Base-by-base conservation (phyloP, 2,329 filamentous ascomycete genomes). In the Botrytis tulipae region DNA sequence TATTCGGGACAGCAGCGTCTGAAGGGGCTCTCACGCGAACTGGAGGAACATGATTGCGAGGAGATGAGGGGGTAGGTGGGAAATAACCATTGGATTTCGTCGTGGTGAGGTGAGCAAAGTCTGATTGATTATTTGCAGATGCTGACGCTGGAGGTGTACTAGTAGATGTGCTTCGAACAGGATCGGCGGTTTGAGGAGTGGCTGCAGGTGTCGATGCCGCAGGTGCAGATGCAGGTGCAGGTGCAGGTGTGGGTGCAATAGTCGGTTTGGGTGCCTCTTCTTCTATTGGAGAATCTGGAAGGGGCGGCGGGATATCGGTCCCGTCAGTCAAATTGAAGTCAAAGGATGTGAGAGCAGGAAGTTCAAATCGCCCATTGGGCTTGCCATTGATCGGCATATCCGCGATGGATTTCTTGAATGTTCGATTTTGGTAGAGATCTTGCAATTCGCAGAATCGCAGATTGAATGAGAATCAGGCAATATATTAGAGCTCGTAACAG, bases 291-390 rank as follows among this genome's bases (percentile, higher is more conserved):
- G 80, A 81, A 42, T 78, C 79, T 48, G 79, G 79, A 63, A 78
- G 80, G 9, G 80, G 80, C 54, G 80, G 80, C 59, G 80, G 80
- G 57, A 82, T 82, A 72, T 81, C 75, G 54, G 80, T 82, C 62
- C 80, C 80, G 16, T 81, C 80, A 70, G 80, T 82, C 51, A 82
- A 77, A 67, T 79, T 80, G 70, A 76, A 80, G 72, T 79, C 78
- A 42, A 82, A 73, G 60, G 80, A 80, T 29, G 74, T 77, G 73
- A 82, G 76, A 59, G 77, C 73, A 32, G 79, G 80, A 22, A 81
- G 78, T 73, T 81, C 76, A 76, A 81, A 82, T 69, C 78, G 78
- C 73, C 78, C 77, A 70, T 78, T 80, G 67, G 79, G 62, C 59
- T 78, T 78, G 75, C 75, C 76, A 74, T 77, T 79, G 48, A 70